Conservation (phyloP, 2,329 filamentous ascomycete species). For the Clonostachys byssicola region DNA sequence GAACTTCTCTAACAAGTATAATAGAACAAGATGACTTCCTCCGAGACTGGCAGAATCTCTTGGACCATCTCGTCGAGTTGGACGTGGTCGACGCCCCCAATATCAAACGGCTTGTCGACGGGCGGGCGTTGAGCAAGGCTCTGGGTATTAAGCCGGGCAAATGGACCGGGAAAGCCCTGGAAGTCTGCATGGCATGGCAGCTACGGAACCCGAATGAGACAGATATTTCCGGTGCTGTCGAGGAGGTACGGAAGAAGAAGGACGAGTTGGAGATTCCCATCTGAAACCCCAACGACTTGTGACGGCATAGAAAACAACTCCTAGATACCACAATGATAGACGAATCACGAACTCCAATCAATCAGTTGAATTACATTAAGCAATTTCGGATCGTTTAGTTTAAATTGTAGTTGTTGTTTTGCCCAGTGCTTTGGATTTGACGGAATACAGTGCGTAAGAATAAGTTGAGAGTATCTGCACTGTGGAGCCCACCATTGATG, state of each 20-base stretch:
- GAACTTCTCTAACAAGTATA: conserved; percentile 5
- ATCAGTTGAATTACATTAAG: too few species aligned
- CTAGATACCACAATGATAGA: too few species aligned
- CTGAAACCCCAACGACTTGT: too few species aligned
- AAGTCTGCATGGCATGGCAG: conserved; percentile 84
- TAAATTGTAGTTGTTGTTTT: too few species aligned
- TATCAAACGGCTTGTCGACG: conserved; percentile 66
- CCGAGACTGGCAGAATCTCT: conserved; percentile 46
- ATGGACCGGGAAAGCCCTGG: conserved; percentile 81
- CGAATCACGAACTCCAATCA: too few species aligned
- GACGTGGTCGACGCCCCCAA: conserved; percentile 54
- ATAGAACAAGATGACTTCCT: conserved; percentile 41
- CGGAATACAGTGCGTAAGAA: too few species aligned
- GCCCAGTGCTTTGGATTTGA: too few species aligned
- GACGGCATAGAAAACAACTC: too few species aligned
- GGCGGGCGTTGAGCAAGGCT: conserved; percentile 64
- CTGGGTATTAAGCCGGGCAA: conserved; percentile 68
- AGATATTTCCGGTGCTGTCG: conserved; percentile 54
- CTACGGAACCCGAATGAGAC: conserved; percentile 68
- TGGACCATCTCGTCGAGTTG: conserved; percentile 49
- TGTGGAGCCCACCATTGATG: too few species aligned
- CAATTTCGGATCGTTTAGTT: too few species aligned
- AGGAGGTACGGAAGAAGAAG: conserved; percentile 49
- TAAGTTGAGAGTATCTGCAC: too few species aligned
- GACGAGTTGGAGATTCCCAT: conserved; percentile 35